Evolutionary conservation across 176 grass and related monocot genomes (phyloP).

Genomic region (Aegilops speltoides): DNA sequence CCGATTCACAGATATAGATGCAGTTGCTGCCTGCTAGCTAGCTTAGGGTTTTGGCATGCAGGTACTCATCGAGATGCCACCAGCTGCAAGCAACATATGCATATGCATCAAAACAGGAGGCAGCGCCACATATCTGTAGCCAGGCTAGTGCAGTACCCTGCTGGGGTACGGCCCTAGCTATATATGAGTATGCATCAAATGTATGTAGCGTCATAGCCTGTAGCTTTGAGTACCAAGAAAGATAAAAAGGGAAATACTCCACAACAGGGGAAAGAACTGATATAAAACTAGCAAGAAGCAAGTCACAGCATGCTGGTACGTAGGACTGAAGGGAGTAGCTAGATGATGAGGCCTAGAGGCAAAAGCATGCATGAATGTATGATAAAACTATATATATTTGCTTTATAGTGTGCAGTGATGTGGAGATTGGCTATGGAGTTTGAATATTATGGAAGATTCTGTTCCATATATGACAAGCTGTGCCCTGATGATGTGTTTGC

Average conservation of each 20-base stretch:
- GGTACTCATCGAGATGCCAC: conserved; percentile 34
- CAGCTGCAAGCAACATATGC: conserved; percentile 46
- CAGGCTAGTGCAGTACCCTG: background rate
- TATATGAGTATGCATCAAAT: background rate
- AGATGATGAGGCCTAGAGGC: conserved; percentile 23
- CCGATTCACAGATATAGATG: conserved; percentile 15
- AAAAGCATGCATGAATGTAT: conserved; percentile 11
- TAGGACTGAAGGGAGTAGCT: background rate
- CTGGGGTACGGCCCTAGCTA: conserved; percentile 17
- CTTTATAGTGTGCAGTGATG: conserved; percentile 25
- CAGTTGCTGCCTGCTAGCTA: background rate
- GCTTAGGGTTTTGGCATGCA: conserved; percentile 43
- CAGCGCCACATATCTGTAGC: conserved; percentile 17
- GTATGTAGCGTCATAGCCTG: background rate
- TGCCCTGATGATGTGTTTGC: conserved; percentile 51
- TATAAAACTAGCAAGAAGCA: conserved; percentile 26
- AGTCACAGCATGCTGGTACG: background rate
- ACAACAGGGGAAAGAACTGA: background rate
- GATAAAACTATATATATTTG: conserved; percentile 18
- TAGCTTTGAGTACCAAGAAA: conserved; percentile 20
- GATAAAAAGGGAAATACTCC: background rate
- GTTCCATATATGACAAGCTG: conserved; percentile 81
- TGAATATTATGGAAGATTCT: conserved; percentile 93
- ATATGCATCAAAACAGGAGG: conserved; percentile 32
- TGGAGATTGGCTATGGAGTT: conserved; percentile 48